These are phyloP conservation scores for Spongospora subterranea DNA, from an alignment of 208 protist species.

Conservation along the genomic window DNA sequence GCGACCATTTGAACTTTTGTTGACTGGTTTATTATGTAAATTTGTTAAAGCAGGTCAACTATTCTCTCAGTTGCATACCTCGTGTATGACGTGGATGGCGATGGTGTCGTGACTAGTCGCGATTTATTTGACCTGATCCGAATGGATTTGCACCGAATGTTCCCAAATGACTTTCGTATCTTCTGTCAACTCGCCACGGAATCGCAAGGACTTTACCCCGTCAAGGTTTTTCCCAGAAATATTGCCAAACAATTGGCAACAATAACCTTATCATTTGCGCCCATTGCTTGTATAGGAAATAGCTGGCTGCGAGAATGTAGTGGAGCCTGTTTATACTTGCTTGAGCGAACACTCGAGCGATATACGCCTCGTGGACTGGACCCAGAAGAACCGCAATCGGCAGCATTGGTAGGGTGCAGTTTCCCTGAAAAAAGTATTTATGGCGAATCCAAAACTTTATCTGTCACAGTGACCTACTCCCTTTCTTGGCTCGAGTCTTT, in stretches of 20 bases:
- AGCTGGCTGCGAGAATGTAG: neutral
- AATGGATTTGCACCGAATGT: constrained; percentile 27
- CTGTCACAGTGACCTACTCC: constrained; percentile 14
- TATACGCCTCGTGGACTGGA: constrained; percentile 25
- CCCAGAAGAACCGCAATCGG: constrained; percentile 36
- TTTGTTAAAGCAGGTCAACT: neutral
- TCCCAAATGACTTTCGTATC: constrained; percentile 45
- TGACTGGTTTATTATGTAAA: too few relatives aligned
- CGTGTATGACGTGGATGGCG: constrained; percentile 35
- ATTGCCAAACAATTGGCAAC: neutral
- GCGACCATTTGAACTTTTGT: too few relatives aligned
- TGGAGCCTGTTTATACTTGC: neutral
- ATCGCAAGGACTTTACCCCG: neutral
- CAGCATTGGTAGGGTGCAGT: neutral
- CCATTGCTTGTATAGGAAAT: neutral
- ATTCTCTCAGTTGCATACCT: constrained; percentile 13
- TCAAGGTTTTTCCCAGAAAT: neutral
- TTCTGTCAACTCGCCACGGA: constrained; percentile 6
- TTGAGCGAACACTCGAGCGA: neutral
- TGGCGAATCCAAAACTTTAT: neutral
- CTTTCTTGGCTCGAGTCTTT: neutral
- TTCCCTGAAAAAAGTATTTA: too few relatives aligned
- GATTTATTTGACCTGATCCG: constrained; percentile 21
- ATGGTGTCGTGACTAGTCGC: neutral
- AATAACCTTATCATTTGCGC: neutral